phyloP scores from a whole-genome alignment of 2,329 filamentous ascomycete genomes.

The Alternaria incomplexa region DNA sequence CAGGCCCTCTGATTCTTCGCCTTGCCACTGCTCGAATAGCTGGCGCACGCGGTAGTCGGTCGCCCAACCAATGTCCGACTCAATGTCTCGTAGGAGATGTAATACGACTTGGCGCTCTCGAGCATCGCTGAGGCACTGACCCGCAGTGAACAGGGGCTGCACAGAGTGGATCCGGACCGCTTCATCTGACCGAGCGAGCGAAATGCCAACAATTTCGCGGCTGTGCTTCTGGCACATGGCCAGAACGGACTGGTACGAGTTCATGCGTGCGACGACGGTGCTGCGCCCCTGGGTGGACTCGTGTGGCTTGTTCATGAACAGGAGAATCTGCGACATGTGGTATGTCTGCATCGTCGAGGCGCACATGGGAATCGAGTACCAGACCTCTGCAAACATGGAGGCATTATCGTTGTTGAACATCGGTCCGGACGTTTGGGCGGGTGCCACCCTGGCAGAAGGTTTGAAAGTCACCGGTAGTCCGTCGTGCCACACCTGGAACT shows the following conservation, averaged over 20 bases:
- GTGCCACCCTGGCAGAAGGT: constrained; percentile 59
- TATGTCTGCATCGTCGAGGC: constrained; percentile 70
- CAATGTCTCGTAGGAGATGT: constrained; percentile 63
- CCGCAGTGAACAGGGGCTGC: constrained; percentile 67
- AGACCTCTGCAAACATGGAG: constrained; percentile 61
- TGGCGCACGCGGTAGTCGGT: constrained; percentile 66
- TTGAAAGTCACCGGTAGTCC: constrained; percentile 66
- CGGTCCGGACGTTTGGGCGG: constrained; percentile 31
- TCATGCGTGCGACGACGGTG: constrained; percentile 61
- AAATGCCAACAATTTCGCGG: constrained; percentile 67
- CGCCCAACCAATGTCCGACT: constrained; percentile 68
- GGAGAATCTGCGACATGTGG: constrained; percentile 67
- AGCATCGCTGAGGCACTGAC: constrained; percentile 63
- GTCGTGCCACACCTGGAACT: constrained; percentile 65
- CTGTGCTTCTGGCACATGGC: constrained; percentile 63
- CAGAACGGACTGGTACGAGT: constrained; percentile 63
- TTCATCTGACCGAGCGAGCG: constrained; percentile 61
- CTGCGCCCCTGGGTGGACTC: constrained; percentile 60
- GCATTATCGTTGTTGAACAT: constrained; percentile 38
- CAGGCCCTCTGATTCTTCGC: constrained; percentile 35
- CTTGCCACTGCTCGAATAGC: constrained; percentile 57
- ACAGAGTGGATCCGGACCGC: constrained; percentile 64
- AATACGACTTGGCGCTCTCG: constrained; percentile 63
- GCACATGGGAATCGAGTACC: constrained; percentile 69
- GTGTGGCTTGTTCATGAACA: constrained; percentile 66